A percentile compares a stretch with the other conserved stretches of the same genome.
phyloP scores from a whole-genome alignment of 495 filamentous ascomycete genomes.

The Penicillium maclennaniae region DNA sequence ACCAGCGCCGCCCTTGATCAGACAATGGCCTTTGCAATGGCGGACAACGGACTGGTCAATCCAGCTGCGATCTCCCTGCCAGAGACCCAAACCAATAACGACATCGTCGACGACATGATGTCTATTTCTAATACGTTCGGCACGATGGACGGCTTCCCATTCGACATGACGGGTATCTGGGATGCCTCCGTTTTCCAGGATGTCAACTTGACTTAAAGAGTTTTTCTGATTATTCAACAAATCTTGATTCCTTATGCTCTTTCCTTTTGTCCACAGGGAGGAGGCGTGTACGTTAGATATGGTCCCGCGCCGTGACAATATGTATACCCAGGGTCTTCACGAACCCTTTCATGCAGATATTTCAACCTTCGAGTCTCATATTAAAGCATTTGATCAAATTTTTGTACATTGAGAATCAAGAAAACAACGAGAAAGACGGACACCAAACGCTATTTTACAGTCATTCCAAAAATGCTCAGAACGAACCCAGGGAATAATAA shows the following conservation, averaged over 20 bases:
- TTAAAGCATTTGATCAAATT: conserved; percentile 31
- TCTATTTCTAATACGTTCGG: conserved; percentile 48
- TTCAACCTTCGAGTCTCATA: conserved; percentile 22
- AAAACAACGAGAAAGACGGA: conserved; percentile 18
- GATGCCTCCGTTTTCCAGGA: conserved; percentile 48
- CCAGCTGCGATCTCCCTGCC: conserved; percentile 43
- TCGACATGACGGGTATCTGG: conserved; percentile 52
- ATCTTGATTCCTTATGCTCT: neutral
- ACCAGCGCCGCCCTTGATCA: conserved; percentile 23
- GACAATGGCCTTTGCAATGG: conserved; percentile 9
- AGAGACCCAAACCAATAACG: conserved; percentile 48
- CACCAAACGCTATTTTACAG: conserved; percentile 43
- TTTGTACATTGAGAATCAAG: conserved; percentile 39
- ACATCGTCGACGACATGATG: conserved; percentile 52
- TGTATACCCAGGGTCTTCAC: conserved; percentile 23
- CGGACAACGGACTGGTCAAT: conserved; percentile 37
- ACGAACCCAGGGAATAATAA: conserved; percentile 15
- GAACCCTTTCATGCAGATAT: conserved; percentile 4
- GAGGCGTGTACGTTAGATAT: conserved; percentile 6
- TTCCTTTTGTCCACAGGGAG: neutral
- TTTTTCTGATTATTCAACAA: neutral
- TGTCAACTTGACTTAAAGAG: conserved; percentile 36
- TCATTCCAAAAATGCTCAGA: conserved; percentile 28
- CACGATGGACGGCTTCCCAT: conserved; percentile 49
- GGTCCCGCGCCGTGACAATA: conserved; percentile 7